Conservation (phyloP, 768 basidiomycete genomes). For the Brasilioporus rufonigricans region DNA sequence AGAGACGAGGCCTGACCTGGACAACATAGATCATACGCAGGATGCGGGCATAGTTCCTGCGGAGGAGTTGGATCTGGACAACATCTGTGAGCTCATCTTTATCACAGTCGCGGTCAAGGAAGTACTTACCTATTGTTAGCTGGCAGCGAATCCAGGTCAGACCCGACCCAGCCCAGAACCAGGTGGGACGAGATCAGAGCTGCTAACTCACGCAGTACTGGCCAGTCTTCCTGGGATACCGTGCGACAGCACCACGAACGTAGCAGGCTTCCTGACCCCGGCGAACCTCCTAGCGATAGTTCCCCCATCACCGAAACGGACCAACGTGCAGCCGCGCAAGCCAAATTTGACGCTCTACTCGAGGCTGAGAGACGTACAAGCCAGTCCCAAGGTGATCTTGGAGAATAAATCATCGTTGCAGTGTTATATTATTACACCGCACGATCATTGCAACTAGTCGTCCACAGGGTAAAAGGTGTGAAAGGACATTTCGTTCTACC, state of each 20-base stretch:
- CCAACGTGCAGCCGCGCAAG: slow-evolving; percentile 48
- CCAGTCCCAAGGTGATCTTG: slow-evolving; percentile 19
- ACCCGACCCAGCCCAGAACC: slow-evolving; percentile 23
- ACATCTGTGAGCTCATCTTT: slow-evolving; percentile 13
- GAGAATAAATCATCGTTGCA: background rate
- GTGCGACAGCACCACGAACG: slow-evolving; percentile 60
- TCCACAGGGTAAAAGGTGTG: background rate
- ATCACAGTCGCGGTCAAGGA: background rate
- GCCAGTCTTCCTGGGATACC: slow-evolving; percentile 62
- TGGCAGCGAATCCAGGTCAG: slow-evolving; percentile 4
- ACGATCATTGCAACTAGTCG: background rate
- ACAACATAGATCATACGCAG: slow-evolving; percentile 1
- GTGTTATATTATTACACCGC: background rate
- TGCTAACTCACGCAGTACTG: slow-evolving; percentile 43
- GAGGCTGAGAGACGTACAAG: slow-evolving; percentile 51
- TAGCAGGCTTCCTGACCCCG: slow-evolving; percentile 15
- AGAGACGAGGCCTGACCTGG: slow-evolving; percentile 6
- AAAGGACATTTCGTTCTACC: background rate
- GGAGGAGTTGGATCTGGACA: slow-evolving; percentile 14
- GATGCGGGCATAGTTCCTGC: slow-evolving; percentile 10
- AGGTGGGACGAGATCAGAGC: slow-evolving; percentile 70
- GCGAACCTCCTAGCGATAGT: slow-evolving; percentile 3
- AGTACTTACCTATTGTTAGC: slow-evolving; percentile 3
- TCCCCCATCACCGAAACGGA: slow-evolving; percentile 17
- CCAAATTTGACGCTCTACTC: slow-evolving; percentile 55